A percentile compares a stretch with the other conserved stretches of the same genome.
These are phyloP conservation scores for Arctium lappa DNA, from an alignment of 129 eudicot species.

Conservation along the genomic window DNA sequence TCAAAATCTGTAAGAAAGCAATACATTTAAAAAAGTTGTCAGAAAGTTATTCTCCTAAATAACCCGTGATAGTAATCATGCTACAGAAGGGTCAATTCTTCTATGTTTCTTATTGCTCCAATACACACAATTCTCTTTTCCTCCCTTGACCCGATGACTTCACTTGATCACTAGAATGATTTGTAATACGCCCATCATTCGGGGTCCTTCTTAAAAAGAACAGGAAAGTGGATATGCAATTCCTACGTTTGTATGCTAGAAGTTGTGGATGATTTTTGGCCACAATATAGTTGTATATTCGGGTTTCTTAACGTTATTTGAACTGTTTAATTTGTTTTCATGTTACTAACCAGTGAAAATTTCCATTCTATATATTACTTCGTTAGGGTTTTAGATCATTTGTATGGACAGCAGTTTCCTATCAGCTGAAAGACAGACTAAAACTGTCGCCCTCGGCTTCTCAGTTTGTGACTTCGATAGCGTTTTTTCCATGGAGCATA, in stretches of 20 bases:
- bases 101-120: not conserved
- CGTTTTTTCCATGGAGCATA: constrained; percentile 97
- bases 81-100: not conserved
- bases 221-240: not conserved
- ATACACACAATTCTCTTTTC: not conserved
- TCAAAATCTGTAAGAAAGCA: not conserved
- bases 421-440: constrained; percentile 86
- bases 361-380: not conserved
- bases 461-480: constrained; percentile 88
- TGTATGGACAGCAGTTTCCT: constrained; percentile 97
- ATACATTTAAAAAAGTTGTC: not conserved
- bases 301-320: constrained; percentile 11
- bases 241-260: not conserved
- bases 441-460: constrained; percentile 91
- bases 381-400: constrained; percentile 92
- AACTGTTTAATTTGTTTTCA: not conserved
- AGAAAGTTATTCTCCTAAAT: not conserved
- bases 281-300: constrained; percentile 7
- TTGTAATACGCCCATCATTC: not conserved
- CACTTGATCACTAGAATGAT: not conserved
- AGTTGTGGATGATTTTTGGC: not conserved
- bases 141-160: not conserved
- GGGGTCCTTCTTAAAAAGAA: not conserved
- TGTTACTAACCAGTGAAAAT: constrained; percentile 25
- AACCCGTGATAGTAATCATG: not conserved